Conservation (phyloP, 2,329 filamentous ascomycete genomes). For the Xylariaceae sp. region DNA sequence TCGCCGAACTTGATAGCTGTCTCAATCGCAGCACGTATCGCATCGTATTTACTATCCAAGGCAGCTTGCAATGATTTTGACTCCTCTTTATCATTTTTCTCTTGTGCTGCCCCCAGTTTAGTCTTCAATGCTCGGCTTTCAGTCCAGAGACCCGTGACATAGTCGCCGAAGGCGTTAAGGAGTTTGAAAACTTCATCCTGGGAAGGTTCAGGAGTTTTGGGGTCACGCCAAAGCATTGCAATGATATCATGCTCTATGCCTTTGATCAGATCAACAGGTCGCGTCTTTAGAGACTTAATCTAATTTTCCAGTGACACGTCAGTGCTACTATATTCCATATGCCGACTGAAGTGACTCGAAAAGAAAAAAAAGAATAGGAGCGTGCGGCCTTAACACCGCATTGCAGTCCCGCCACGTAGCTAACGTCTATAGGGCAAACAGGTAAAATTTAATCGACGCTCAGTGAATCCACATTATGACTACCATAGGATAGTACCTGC, state of each 20-base stretch:
- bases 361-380: background rate
- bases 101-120: constrained; percentile 35
- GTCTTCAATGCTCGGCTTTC: constrained; percentile 53
- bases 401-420: background rate
- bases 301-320: constrained; percentile 7
- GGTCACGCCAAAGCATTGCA: constrained; percentile 32
- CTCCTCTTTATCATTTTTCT: constrained; percentile 20
- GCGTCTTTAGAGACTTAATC: constrained; percentile 22
- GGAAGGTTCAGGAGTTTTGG: constrained; percentile 29
- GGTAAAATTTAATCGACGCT: background rate
- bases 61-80: constrained; percentile 44
- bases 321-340: constrained; percentile 5
- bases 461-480: background rate
- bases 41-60: constrained; percentile 49
- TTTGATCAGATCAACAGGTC: constrained; percentile 30
- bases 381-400: background rate
- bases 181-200: constrained; percentile 40
- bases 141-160: constrained; percentile 52
- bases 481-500: background rate
- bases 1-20: constrained; percentile 58
- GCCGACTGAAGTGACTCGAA: background rate
- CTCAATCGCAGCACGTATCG: constrained; percentile 55
- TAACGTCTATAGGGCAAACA: background rate
- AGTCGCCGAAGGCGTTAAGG: constrained; percentile 53
- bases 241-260: constrained; percentile 33